A percentile compares a stretch with the other conserved stretches of the same genome.
phyloP scores from a whole-genome alignment of 2,329 filamentous ascomycete genomes.

The Tolypocladium nubicola region DNA sequence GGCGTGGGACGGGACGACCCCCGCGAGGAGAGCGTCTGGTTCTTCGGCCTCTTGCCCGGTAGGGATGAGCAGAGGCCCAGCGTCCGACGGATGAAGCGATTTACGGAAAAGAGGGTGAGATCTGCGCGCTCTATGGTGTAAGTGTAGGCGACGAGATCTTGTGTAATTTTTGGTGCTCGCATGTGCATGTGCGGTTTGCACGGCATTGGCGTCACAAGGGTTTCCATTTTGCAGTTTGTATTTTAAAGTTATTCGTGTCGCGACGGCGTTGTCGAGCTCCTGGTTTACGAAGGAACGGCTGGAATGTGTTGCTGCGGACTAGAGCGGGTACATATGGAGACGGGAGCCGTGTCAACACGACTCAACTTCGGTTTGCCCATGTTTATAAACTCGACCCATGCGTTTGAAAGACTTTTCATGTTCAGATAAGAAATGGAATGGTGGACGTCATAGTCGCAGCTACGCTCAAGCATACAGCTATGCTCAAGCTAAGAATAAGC shows the following conservation, averaged over 20 bases:
- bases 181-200: background rate
- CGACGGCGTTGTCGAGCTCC: background rate
- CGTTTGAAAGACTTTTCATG: background rate
- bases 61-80: conserved; percentile 31
- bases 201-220: background rate
- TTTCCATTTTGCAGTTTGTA: background rate
- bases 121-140: conserved; percentile 15
- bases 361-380: background rate
- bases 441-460: background rate
- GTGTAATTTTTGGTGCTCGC: background rate
- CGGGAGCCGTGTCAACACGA: background rate
- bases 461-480: background rate
- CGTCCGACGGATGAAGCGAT: conserved; percentile 31
- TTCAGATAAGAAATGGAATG: background rate
- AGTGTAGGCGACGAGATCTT: background rate
- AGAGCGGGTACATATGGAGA: background rate
- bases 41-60: conserved; percentile 31
- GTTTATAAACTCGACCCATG: background rate
- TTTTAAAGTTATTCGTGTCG: background rate
- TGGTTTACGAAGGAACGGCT: conserved; percentile 1
- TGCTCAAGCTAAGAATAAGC: background rate
- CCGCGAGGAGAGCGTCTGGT: conserved; percentile 41
- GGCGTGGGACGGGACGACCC: conserved; percentile 38
- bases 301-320: background rate
- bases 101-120: conserved; percentile 29